These are phyloP conservation scores for Geum urbanum DNA, from an alignment of 306 rosid genomes.

Conservation along the genomic window DNA sequence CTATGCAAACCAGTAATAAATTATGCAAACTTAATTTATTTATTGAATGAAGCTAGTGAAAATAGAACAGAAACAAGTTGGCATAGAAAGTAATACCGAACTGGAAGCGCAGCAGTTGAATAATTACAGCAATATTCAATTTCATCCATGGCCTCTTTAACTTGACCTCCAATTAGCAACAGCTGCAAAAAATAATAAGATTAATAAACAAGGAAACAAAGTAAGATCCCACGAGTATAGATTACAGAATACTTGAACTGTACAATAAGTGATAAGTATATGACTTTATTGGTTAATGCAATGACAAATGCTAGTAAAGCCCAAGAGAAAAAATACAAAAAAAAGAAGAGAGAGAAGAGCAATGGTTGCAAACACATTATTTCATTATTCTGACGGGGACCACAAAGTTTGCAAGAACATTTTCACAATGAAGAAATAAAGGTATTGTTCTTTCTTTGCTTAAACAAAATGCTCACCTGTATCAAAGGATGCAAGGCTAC, in stretches of 20 bases:
- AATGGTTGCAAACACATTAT: conserved; percentile 1
- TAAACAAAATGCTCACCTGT: conserved; percentile 49
- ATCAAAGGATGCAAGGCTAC: conserved; percentile 65
- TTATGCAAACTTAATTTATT: too few relatives aligned
- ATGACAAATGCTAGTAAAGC: background rate
- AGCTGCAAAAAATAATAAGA: conserved; percentile 29
- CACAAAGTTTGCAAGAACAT: background rate
- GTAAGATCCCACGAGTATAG: conserved; percentile 15
- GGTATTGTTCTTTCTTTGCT: conserved; percentile 2
- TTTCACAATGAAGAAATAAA: background rate
- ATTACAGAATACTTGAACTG: background rate
- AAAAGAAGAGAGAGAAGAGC: background rate
- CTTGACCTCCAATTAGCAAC: conserved; percentile 67
- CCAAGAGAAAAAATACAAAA: background rate
- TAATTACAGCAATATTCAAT: conserved; percentile 47
- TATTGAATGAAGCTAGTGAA: background rate
- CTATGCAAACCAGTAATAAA: background rate
- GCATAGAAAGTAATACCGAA: conserved; percentile 45
- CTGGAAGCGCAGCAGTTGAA: conserved; percentile 41
- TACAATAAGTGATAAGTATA: background rate
- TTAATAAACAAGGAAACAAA: background rate
- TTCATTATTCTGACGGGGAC: background rate
- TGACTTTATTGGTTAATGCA: background rate
- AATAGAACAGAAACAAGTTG: background rate
- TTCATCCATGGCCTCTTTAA: conserved; percentile 49